Conservation (phyloP, 2,329 filamentous ascomycete species). For the Coniochaeta hoffmannii region DNA sequence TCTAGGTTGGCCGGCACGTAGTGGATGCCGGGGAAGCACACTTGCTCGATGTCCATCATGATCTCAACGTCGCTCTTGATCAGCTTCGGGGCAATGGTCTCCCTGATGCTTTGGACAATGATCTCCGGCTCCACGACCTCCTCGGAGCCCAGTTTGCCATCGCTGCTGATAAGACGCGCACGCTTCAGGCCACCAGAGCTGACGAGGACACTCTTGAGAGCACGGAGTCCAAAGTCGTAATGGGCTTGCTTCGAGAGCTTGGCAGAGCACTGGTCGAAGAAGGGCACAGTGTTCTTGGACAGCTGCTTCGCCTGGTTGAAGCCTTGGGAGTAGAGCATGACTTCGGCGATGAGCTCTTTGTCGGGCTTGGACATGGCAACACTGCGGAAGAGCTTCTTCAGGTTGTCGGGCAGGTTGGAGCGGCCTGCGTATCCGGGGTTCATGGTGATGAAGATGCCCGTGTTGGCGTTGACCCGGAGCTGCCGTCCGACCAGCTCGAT, state of each 20-base stretch:
- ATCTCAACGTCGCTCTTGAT: slow-evolving; percentile 87
- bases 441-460: slow-evolving; percentile 99
- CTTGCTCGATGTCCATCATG: slow-evolving; percentile 74
- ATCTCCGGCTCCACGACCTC: slow-evolving; percentile 89
- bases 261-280: slow-evolving; percentile 85
- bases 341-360: slow-evolving; percentile 98
- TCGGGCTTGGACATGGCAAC: slow-evolving; percentile 99
- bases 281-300: slow-evolving; percentile 93
- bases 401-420: slow-evolving; percentile 94
- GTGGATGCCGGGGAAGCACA: slow-evolving; percentile 85
- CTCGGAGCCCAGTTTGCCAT: slow-evolving; percentile 53
- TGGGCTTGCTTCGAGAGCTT: slow-evolving; percentile 92
- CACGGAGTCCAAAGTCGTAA: slow-evolving; percentile 97
- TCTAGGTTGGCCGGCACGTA: slow-evolving; percentile 87
- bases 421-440: slow-evolving; percentile 97
- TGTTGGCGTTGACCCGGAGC: slow-evolving; percentile 82
- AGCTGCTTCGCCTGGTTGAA: slow-evolving; percentile 94
- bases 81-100: slow-evolving; percentile 96
- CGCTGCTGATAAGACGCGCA: slow-evolving; percentile 57
- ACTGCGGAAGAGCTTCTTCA: slow-evolving; percentile 99
- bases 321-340: slow-evolving; percentile 99
- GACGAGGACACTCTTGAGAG: slow-evolving; percentile 94
- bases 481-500: slow-evolving; percentile 93
- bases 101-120: slow-evolving; percentile 94
- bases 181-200: slow-evolving; percentile 96